These are phyloP conservation scores for Cordyceps javanica DNA, from an alignment of 2,329 filamentous ascomycete genomes.

Conservation along the genomic window DNA sequence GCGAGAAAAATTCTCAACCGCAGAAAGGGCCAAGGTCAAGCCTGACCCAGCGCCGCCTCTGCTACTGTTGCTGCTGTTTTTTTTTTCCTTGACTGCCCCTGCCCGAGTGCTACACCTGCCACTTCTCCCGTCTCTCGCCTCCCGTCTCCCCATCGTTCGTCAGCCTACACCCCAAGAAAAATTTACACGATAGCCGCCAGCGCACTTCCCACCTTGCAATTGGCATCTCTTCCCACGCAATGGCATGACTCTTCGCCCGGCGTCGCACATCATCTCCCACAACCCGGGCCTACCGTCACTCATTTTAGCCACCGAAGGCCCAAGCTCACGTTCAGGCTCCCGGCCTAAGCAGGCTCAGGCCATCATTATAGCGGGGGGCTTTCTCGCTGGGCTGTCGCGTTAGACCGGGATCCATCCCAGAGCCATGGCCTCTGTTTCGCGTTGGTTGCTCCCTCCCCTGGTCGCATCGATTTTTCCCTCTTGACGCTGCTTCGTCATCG, in stretches of 20 bases:
- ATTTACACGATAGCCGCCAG: conserved; percentile 1
- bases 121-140: neutral
- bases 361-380: conserved; percentile 12
- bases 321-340: conserved; percentile 11
- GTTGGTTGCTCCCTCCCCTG: conserved; percentile 8
- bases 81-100: neutral
- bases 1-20: neutral
- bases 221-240: conserved; percentile 3
- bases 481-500: conserved; percentile 1
- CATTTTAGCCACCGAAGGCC: conserved; percentile 7
- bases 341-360: conserved; percentile 10
- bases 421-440: conserved; percentile 14
- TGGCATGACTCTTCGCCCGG: conserved; percentile 3
- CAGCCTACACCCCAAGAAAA: conserved; percentile 4
- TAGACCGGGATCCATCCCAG: conserved; percentile 10
- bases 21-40: neutral
- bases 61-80: too few species aligned
- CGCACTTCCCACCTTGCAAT: conserved; percentile 6
- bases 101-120: neutral
- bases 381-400: conserved; percentile 10
- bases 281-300: neutral
- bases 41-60: neutral
- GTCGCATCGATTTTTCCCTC: conserved; percentile 7
- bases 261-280: conserved; percentile 2
- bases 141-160: neutral